Conservation (phyloP, 257 asterid genomes). For the Salvia hispanica region DNA sequence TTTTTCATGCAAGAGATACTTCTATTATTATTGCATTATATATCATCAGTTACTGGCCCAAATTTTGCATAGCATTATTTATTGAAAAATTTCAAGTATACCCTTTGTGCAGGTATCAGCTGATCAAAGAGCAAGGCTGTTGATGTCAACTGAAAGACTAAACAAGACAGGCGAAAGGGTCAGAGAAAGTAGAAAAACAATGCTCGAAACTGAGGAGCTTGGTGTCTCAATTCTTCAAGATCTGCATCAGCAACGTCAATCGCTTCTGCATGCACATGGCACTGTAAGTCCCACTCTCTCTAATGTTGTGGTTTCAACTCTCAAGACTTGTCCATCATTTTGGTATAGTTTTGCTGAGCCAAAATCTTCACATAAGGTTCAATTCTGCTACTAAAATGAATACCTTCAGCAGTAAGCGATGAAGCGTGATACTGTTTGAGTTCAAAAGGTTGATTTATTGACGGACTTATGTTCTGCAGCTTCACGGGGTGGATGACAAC, state of each 20-base stretch:
- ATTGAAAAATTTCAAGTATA: not conserved
- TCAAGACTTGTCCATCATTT: not conserved
- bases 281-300: conserved; percentile 34
- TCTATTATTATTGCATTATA: not conserved
- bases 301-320: not conserved
- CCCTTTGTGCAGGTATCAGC: conserved; percentile 44
- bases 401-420: not conserved
- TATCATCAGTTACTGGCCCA: not conserved
- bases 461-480: conserved; percentile 44
- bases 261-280: conserved; percentile 56
- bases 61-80: not conserved
- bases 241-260: conserved; percentile 64
- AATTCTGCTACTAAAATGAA: not conserved
- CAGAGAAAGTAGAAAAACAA: conserved; percentile 56
- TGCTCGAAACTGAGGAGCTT: conserved; percentile 67
- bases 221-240: conserved; percentile 70
- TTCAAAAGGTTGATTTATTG: not conserved
- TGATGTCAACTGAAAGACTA: conserved; percentile 60
- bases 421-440: not conserved
- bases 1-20: conserved; percentile 1
- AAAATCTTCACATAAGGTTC: not conserved
- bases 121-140: conserved; percentile 59
- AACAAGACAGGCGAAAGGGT: conserved; percentile 52
- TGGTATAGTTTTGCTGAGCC: not conserved
- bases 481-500: conserved; percentile 81